Conservation (phyloP, 176 grass and related monocot genomes). For the Oryza punctata region DNA sequence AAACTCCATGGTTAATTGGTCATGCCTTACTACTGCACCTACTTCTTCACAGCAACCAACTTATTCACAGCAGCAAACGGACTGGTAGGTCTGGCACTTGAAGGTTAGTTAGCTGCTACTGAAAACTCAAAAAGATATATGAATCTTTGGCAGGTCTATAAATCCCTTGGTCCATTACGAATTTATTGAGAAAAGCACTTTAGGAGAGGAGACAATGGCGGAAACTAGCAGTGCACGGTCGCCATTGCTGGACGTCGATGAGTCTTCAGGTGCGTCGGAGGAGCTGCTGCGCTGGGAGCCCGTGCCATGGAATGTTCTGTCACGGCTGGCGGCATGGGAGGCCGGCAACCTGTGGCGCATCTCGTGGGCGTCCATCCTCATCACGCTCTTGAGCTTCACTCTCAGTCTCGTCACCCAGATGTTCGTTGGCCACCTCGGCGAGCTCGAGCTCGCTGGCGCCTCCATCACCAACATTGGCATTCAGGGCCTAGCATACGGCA, state of each 20-base stretch:
- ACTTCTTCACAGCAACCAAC: constrained; percentile 19
- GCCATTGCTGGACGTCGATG: constrained; percentile 42
- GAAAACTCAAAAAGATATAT: background rate
- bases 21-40: constrained; percentile 6
- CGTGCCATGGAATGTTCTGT: constrained; percentile 25
- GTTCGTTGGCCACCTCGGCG: constrained; percentile 82
- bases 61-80: constrained; percentile 28
- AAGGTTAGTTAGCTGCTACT: constrained; percentile 35
- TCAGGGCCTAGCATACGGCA: constrained; percentile 81
- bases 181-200: constrained; percentile 11
- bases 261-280: constrained; percentile 41
- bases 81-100: constrained; percentile 35
- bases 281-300: constrained; percentile 61
- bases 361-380: constrained; percentile 78
- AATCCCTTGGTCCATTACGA: constrained; percentile 29
- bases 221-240: background rate
- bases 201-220: constrained; percentile 46
- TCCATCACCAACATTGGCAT: constrained; percentile 88
- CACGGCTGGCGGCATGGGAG: constrained; percentile 62
- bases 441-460: constrained; percentile 69
- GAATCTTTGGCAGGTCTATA: background rate
- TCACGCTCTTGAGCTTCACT: constrained; percentile 72
- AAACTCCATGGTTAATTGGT: background rate
- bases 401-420: constrained; percentile 81
- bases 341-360: constrained; percentile 75